Conservation (phyloP, 441 rosid genomes). For the Erysimum cheiri region DNA sequence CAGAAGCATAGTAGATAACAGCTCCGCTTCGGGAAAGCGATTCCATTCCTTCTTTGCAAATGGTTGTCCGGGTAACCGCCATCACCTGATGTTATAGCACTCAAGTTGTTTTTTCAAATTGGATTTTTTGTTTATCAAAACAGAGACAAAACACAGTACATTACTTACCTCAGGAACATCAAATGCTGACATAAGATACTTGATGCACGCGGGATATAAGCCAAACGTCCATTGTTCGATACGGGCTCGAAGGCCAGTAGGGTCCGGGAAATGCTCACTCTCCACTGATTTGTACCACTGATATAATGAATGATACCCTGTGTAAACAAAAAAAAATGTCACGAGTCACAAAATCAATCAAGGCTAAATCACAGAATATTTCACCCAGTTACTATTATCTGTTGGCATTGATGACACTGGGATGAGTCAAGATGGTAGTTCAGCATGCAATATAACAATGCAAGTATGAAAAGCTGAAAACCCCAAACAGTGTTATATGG, state of each 20-base stretch:
- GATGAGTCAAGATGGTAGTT: background rate
- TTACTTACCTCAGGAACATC: conserved; percentile 93
- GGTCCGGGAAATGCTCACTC: conserved; percentile 97
- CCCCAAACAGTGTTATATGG: background rate
- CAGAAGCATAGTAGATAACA: conserved; percentile 85
- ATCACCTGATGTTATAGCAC: conserved; percentile 68
- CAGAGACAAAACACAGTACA: conserved; percentile 3
- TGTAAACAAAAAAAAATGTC: conserved; percentile 19
- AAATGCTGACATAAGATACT: conserved; percentile 98
- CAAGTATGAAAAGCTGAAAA: background rate
- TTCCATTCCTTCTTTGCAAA: conserved; percentile 83
- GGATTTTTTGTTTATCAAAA: background rate
- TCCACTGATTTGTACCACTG: conserved; percentile 97
- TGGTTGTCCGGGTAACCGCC: conserved; percentile 90
- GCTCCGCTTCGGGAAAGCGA: conserved; percentile 92
- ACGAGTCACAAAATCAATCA: conserved; percentile 11
- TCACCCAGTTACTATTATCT: background rate
- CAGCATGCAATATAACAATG: background rate
- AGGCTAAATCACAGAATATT: background rate
- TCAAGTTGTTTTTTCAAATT: background rate
- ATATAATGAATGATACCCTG: conserved; percentile 94
- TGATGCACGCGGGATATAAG: conserved; percentile 97
- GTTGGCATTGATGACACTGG: background rate
- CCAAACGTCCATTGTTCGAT: conserved; percentile 99
- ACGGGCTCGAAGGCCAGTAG: conserved; percentile 96